phyloP scores from a whole-genome alignment of 257 asterid species.

The Solanum bulbocastanum region DNA sequence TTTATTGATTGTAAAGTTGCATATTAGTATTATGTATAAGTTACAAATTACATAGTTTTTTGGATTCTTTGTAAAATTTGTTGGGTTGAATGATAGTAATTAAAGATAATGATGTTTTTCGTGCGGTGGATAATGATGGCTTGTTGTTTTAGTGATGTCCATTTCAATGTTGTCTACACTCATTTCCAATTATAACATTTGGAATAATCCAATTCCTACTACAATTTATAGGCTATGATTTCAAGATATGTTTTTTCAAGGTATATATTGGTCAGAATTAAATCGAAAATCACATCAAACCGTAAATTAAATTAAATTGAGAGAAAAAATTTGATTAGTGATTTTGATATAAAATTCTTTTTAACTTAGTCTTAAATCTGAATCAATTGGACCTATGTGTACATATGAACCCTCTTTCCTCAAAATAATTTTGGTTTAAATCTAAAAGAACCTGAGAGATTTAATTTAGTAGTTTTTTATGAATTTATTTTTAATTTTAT shows the following conservation, averaged over 20 bases:
- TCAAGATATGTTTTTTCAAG: not conserved
- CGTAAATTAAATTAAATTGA: too few relatives aligned
- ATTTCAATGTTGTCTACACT: constrained; percentile 3
- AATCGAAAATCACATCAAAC: too few relatives aligned
- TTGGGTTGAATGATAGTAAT: not conserved
- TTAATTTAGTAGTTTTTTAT: too few relatives aligned
- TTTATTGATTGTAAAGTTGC: not conserved
- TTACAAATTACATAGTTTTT: not conserved
- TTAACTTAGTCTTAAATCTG: too few relatives aligned
- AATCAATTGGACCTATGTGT: not conserved
- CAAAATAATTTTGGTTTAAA: too few relatives aligned
- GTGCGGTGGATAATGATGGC: constrained; percentile 21
- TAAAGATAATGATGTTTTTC: constrained; percentile 8
- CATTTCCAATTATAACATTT: constrained; percentile 1
- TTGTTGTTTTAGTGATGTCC: constrained; percentile 12
- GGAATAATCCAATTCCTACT: not conserved
- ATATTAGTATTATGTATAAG: not conserved
- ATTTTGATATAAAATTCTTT: too few relatives aligned
- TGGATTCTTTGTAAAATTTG: not conserved
- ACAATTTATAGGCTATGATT: not conserved
- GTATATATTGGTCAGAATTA: too few relatives aligned
- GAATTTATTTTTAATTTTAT: too few relatives aligned
- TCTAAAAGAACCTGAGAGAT: too few relatives aligned
- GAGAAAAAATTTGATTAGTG: not conserved
- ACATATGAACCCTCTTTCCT: not conserved